phyloP scores from a whole-genome alignment of 768 basidiomycete species.

The Boletus rubescentipes region DNA sequence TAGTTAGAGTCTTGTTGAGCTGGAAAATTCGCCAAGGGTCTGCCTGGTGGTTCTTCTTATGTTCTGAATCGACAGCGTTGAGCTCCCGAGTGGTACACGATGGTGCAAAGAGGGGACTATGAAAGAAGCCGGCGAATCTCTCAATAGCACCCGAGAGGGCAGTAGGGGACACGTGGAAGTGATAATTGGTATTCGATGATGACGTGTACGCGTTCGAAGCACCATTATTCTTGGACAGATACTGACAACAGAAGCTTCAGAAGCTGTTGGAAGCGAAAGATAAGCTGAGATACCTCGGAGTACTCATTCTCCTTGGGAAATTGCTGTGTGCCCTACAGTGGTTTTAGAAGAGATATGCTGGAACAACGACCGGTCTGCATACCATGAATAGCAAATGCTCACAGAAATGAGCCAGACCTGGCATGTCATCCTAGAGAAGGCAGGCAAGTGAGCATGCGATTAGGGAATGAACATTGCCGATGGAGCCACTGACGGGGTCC shows the following conservation, averaged over 20 bases:
- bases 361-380: conserved; percentile 21
- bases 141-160: conserved; percentile 68
- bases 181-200: conserved; percentile 89
- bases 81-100: conserved; percentile 88
- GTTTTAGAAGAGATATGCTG: not conserved
- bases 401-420: conserved; percentile 91
- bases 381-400: conserved; percentile 98
- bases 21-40: conserved; percentile 96
- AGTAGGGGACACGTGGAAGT: conserved; percentile 66
- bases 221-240: conserved; percentile 79
- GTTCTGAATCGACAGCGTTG: conserved; percentile 95
- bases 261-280: not conserved
- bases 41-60: conserved; percentile 91
- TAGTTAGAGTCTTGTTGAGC: conserved; percentile 83
- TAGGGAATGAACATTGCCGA: not conserved
- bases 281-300: conserved; percentile 55
- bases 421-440: conserved; percentile 70
- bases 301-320: conserved; percentile 96
- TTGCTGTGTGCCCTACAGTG: conserved; percentile 67
- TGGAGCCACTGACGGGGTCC: conserved; percentile 72
- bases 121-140: conserved; percentile 86
- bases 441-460: not conserved
- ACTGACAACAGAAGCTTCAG: conserved; percentile 40
- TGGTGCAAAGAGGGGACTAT: conserved; percentile 84
- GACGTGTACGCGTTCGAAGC: conserved; percentile 92